Conservation (phyloP, 2,329 filamentous ascomycete genomes). For the Aspergillus sp. region DNA sequence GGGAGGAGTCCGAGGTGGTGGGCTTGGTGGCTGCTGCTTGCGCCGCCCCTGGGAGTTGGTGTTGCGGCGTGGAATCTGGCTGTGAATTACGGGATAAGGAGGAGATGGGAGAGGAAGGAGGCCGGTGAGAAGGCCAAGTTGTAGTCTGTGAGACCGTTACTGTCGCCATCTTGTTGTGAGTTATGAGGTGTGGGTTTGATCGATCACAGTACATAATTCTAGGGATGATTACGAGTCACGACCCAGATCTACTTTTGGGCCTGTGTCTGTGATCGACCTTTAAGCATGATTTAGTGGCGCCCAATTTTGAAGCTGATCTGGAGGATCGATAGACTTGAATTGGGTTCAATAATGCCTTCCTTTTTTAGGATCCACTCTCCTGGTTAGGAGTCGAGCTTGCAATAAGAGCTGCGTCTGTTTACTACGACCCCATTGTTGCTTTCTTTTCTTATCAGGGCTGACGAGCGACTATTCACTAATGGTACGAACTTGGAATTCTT, state of each 20-base stretch:
- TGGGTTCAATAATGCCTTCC: slow-evolving; percentile 8
- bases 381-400: neutral
- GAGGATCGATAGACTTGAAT: slow-evolving; percentile 9
- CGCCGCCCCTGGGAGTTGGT: slow-evolving; percentile 71
- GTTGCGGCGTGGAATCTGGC: slow-evolving; percentile 71
- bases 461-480: neutral
- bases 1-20: slow-evolving; percentile 75
- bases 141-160: slow-evolving; percentile 29
- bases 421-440: neutral
- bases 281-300: neutral
- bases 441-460: neutral
- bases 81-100: slow-evolving; percentile 69
- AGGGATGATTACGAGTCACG: too few species aligned
- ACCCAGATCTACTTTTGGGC: too few species aligned
- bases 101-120: slow-evolving; percentile 65
- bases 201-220: neutral
- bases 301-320: neutral
- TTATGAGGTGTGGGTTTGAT: neutral
- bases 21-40: slow-evolving; percentile 67
- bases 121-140: slow-evolving; percentile 61
- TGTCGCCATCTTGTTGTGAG: neutral
- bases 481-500: neutral
- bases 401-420: neutral
- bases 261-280: neutral
- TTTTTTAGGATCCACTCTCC: neutral